These are phyloP conservation scores for Iberis pinnata DNA, from an alignment of 345 rosid genomes.

Conservation along the genomic window DNA sequence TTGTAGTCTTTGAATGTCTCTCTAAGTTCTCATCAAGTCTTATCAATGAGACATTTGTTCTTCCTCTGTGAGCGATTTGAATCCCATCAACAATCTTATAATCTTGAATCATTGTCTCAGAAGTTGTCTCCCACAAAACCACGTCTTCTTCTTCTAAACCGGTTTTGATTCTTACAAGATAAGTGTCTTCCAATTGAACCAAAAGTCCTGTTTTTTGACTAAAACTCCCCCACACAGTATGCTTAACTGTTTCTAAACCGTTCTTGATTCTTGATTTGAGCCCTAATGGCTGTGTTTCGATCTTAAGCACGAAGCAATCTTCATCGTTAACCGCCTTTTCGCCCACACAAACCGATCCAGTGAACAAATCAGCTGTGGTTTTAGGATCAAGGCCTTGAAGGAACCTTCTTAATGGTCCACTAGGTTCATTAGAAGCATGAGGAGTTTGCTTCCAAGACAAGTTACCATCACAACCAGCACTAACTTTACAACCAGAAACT, in stretches of 20 bases:
- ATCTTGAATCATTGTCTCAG: slow-evolving; percentile 64
- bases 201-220: slow-evolving; percentile 89
- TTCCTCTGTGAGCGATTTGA: slow-evolving; percentile 72
- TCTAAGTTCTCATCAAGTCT: slow-evolving; percentile 56
- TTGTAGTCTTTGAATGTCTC: slow-evolving; percentile 59
- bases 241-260: slow-evolving; percentile 59
- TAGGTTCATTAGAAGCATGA: slow-evolving; percentile 81
- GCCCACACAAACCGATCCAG: slow-evolving; percentile 57
- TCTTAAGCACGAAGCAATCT: slow-evolving; percentile 66
- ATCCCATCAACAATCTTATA: slow-evolving; percentile 71
- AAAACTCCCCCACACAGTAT: slow-evolving; percentile 79
- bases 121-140: slow-evolving; percentile 78
- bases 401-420: slow-evolving; percentile 76
- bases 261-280: slow-evolving; percentile 53
- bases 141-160: slow-evolving; percentile 33
- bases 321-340: slow-evolving; percentile 52
- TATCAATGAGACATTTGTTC: slow-evolving; percentile 51
- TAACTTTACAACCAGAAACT: slow-evolving; percentile 79
- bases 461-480: slow-evolving; percentile 91
- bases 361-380: slow-evolving; percentile 61
- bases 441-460: slow-evolving; percentile 93
- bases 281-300: slow-evolving; percentile 50
- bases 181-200: slow-evolving; percentile 65
- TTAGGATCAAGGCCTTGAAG: slow-evolving; percentile 90
- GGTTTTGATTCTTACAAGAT: slow-evolving; percentile 51